A percentile compares a stretch with the other conserved stretches of the same genome.
Evolutionary conservation across 2,329 filamentous ascomycete genomes (phyloP).

Genomic region (Trichoderma harzianum): DNA sequence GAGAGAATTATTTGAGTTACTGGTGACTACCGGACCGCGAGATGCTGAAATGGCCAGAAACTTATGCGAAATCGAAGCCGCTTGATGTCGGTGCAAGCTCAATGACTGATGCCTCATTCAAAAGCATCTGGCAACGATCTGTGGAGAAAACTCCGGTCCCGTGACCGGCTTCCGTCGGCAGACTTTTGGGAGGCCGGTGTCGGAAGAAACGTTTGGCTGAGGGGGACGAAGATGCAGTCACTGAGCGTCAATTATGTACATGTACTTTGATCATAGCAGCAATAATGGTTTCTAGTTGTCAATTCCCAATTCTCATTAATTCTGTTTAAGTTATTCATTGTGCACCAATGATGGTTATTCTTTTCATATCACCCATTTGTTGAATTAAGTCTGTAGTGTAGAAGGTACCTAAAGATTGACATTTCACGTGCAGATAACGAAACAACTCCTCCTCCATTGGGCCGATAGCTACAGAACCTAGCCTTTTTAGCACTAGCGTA

Average conservation of each 20-base stretch:
- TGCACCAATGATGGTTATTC: not conserved
- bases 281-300: not conserved
- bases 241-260: not conserved
- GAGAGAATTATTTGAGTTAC: not conserved
- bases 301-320: not conserved
- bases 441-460: not conserved
- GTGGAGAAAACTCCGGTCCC: slow-evolving; percentile 11
- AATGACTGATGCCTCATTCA: not conserved
- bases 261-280: not conserved
- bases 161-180: slow-evolving; percentile 17
- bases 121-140: not conserved
- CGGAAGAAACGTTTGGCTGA: not conserved
- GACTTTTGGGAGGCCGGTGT: not conserved
- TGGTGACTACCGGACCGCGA: not conserved
- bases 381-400: not conserved
- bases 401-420: not conserved
- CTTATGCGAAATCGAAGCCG: not conserved
- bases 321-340: too few relatives aligned
- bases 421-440: not conserved
- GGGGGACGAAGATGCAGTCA: not conserved
- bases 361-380: not conserved
- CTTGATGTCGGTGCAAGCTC: slow-evolving; percentile 9
- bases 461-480: not conserved
- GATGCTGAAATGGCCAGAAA: not conserved
- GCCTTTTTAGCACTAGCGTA: not conserved